Conservation (phyloP, 2,329 filamentous ascomycete species). For the Acrocalymma vagum region DNA sequence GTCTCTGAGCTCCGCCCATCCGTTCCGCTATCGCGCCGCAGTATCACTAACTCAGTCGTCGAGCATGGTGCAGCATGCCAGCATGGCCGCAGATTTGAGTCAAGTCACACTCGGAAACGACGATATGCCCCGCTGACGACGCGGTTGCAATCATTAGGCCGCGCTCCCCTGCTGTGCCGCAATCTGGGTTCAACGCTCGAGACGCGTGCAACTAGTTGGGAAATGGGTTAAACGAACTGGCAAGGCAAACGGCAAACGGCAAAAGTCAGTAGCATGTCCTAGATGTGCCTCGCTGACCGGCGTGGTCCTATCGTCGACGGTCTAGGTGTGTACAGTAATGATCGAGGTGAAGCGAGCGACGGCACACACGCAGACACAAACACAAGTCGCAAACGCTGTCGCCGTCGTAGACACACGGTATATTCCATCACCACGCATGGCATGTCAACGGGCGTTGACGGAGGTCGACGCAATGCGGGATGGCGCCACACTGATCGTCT, state of each 20-base stretch:
- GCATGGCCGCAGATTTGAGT: no score
- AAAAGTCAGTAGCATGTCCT: no score
- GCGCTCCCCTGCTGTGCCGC: conserved; percentile 15
- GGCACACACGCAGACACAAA: no score
- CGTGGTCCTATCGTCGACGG: conserved; percentile 18
- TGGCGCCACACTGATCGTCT: conserved; percentile 16
- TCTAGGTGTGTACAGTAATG: conserved; percentile 6
- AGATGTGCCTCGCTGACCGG: no score
- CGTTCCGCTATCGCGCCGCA: conserved; percentile 11
- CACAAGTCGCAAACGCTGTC: no score
- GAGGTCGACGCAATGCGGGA: no score
- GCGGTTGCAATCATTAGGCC: conserved; percentile 4
- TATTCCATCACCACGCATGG: conserved; percentile 16
- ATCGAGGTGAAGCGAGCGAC: no score
- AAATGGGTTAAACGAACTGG: conserved; percentile 8
- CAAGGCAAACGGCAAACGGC: no score
- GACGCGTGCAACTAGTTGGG: conserved; percentile 6
- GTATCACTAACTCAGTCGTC: conserved; percentile 3
- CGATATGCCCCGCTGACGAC: no score
- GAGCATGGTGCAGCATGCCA: conserved; percentile 15
- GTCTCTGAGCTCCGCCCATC: conserved; percentile 5
- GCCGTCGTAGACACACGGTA: no score
- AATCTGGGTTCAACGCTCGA: conserved; percentile 21
- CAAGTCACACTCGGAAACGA: no score
- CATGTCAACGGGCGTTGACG: conserved; percentile 11